These are phyloP conservation scores for Allium cepa DNA, from an alignment of 106 monocot species.

Conservation along the genomic window DNA sequence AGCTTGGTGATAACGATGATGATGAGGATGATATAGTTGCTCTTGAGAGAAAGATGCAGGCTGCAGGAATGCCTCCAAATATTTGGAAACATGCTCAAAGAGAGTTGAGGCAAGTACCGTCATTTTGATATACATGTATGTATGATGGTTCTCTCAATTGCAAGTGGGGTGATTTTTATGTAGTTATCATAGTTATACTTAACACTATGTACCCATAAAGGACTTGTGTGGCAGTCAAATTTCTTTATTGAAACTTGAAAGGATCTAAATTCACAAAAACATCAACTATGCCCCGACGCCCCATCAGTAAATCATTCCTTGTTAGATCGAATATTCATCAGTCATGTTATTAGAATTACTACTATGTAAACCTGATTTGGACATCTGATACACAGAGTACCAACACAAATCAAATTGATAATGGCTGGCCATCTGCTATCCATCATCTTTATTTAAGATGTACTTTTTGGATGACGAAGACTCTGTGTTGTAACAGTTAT, in stretches of 20 bases:
- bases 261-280: background rate
- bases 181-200: background rate
- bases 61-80: constrained; percentile 92
- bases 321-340: no score
- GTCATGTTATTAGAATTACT: no score
- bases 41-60: constrained; percentile 97
- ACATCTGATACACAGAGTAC: no score
- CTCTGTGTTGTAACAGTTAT: no score
- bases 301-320: no score
- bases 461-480: no score
- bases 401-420: no score
- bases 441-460: no score
- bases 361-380: no score
- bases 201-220: background rate
- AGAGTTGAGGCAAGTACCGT: constrained; percentile 61
- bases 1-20: constrained; percentile 97
- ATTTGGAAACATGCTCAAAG: constrained; percentile 99
- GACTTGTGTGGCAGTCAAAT: background rate
- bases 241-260: background rate
- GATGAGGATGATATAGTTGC: constrained; percentile 96
- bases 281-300: background rate
- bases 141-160: background rate
- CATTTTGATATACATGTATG: background rate
- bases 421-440: no score
- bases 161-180: background rate